These are phyloP conservation scores for Ophiostoma quercus DNA, from an alignment of 2,329 filamentous ascomycete genomes.

Conservation along the genomic window DNA sequence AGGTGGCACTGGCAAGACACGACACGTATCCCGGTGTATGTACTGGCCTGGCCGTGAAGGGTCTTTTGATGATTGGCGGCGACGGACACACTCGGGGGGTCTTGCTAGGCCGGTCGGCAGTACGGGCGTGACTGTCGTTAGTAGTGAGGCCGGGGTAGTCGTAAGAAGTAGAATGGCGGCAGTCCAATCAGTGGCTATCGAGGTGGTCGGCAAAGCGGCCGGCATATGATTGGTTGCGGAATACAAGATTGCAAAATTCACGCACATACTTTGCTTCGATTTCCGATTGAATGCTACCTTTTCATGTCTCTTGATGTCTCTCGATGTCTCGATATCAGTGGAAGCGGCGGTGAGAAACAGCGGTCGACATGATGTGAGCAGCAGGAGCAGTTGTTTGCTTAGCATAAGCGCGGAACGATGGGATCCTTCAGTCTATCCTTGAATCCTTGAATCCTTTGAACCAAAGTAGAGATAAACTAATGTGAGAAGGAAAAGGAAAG, in stretches of 20 bases:
- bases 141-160: not conserved
- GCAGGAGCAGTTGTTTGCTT: not conserved
- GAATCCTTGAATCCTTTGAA: too few relatives aligned
- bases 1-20: not conserved
- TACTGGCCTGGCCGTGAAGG: not conserved
- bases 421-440: too few relatives aligned
- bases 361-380: not conserved
- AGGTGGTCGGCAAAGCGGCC: not conserved
- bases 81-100: not conserved
- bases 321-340: too few relatives aligned
- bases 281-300: too few relatives aligned
- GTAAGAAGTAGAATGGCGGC: not conserved
- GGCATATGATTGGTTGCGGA: not conserved
- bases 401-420: not conserved
- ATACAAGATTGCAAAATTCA: not conserved
- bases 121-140: not conserved
- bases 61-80: not conserved
- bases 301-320: too few relatives aligned
- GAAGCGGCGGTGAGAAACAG: not conserved
- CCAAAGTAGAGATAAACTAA: too few relatives aligned
- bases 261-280: not conserved
- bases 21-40: not conserved
- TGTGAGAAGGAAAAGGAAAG: too few relatives aligned
- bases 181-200: not conserved
- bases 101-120: not conserved